phyloP scores from a whole-genome alignment of 169 alveolate species.

The Eimeria sp. region DNA sequence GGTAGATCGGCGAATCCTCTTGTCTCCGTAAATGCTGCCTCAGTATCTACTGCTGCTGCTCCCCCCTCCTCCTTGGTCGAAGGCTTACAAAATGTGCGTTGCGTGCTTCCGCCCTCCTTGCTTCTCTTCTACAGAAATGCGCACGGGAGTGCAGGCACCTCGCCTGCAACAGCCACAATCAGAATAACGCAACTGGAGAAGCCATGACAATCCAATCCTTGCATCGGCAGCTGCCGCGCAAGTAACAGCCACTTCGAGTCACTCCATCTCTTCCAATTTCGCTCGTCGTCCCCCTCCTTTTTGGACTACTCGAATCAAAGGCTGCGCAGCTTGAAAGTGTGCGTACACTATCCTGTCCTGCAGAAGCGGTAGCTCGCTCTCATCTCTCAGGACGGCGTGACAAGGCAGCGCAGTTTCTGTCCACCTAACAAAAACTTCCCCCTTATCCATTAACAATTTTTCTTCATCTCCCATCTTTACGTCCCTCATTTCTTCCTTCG shows the following conservation, averaged over 20 bases:
- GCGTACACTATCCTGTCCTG: slow-evolving; percentile 35
- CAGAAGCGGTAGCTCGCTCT: slow-evolving; percentile 34
- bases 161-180: slow-evolving; percentile 21
- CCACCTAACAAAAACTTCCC: slow-evolving; percentile 27
- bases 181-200: no score
- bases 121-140: slow-evolving; percentile 66
- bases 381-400: slow-evolving; percentile 44
- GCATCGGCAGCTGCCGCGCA: no score
- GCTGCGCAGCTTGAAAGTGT: not conserved
- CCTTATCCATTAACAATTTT: not conserved
- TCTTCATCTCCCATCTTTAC: slow-evolving; percentile 18
- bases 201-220: no score
- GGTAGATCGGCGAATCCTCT: not conserved
- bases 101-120: slow-evolving; percentile 77
- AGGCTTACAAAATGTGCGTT: slow-evolving; percentile 58
- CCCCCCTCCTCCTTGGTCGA: not conserved
- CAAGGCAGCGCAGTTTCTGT: slow-evolving; percentile 27
- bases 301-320: no score
- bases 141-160: slow-evolving; percentile 67
- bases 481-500: not conserved
- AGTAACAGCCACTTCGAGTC: no score
- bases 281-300: no score
- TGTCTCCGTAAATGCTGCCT: not conserved
- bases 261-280: no score
- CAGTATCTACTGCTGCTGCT: not conserved